Evolutionary conservation across 2,329 filamentous ascomycete genomes (phyloP), one percentile per base, ranked within the genome.

Genomic region (Aspergillus pseudoterreus): DNA sequence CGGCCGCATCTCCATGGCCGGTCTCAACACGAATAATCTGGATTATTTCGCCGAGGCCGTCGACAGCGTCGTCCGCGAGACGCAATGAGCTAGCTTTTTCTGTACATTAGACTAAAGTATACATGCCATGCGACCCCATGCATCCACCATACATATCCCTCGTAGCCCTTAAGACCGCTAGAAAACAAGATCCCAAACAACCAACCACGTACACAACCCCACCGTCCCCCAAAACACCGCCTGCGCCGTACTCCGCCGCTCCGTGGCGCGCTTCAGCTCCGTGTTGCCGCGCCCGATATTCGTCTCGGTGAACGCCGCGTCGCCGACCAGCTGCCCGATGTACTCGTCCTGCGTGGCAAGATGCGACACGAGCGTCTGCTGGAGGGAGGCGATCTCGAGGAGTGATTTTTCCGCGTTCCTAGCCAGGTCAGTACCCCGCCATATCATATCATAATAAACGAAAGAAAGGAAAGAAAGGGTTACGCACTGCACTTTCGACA

Each of bases 1-100:
- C 68, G 94, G 94, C 19, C 87, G 94, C 45, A 96, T 97, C 74
- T 95, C 89, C 69, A 97, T 99, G 92, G 94, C 94, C 4, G 94
- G 94, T n/a, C 76, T 97, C 60, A 97, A 97, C 73, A 88, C 89
- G 22, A 77, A 86, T 65, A 99, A 97, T 69, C 80, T 97, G 53
- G 90, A 96, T 50, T 96, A 96, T 75, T 88, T 97, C 65, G 94
- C 92, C 44, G 85, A 88, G 72, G 90, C 92, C 1, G 83, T 97
- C 11, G 87, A 96, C 69, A 87, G 87, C 71, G 88, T 92, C 30
- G 90, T 97, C 8, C 64, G 71, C 27, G 70, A 72, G 59, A 70
- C 66, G 22, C 60, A 60, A 45, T 70, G 59, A 54, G 45, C 44
- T 33, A 42, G 14, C 17, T 19, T n/a, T 2, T 33, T 42, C n/a